Evolutionary conservation across 768 basidiomycete genomes (phyloP).

Genomic region (Coprinopsis sp.): DNA sequence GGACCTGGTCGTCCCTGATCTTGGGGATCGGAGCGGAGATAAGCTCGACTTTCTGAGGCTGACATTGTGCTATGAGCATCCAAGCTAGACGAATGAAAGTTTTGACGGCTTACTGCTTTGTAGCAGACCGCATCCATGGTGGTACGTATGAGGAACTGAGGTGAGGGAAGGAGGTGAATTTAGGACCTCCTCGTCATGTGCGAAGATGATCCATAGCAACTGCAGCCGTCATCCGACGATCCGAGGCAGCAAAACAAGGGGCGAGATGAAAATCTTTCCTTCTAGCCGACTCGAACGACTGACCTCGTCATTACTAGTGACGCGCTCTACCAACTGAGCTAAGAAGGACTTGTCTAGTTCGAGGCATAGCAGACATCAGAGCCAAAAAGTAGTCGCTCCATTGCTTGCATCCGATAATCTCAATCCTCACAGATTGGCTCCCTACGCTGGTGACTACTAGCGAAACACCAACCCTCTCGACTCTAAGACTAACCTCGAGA

Average conservation of each 20-base stretch:
- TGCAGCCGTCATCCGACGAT: neutral
- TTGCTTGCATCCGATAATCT: no score
- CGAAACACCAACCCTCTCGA: no score
- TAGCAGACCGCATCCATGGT: constrained; percentile 17
- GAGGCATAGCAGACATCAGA: no score
- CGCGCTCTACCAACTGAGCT: constrained; percentile 57
- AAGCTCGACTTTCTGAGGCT: constrained; percentile 51
- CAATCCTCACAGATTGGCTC: no score
- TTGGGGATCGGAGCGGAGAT: constrained; percentile 47
- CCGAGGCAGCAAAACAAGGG: neutral
- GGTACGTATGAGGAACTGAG: neutral
- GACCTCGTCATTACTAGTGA: constrained; percentile 48
- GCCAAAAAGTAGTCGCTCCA: no score
- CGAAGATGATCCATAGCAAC: no score
- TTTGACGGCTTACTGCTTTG: constrained; percentile 12
- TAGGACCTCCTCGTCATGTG: neutral
- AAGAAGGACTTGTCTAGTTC: constrained; percentile 33
- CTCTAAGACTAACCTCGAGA: no score
- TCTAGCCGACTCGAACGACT: constrained; percentile 35
- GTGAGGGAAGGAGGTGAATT: neutral
- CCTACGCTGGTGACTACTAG: no score
- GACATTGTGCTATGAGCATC: neutral
- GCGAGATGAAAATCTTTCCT: constrained; percentile 18
- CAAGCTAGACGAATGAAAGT: no score
- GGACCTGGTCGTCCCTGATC: constrained; percentile 50